Percentiles rank a stretch among this genome's conserved stretches.
These are phyloP conservation scores for Magnaporthiopsis rhizophila DNA, from an alignment of 2,329 filamentous ascomycete genomes.

Conservation along the genomic window DNA sequence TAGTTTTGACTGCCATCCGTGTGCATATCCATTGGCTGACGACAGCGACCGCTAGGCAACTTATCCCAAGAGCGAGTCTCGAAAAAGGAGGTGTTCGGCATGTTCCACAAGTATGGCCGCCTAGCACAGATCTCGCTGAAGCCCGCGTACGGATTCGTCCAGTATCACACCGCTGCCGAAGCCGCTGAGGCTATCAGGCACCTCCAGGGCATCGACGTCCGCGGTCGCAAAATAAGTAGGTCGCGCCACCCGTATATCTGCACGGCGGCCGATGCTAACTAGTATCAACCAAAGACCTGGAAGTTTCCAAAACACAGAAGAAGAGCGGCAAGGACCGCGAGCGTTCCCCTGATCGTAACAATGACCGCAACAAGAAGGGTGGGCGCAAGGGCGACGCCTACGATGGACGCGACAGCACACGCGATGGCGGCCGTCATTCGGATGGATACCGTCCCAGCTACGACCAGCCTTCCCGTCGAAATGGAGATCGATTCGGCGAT, in stretches of 20 bases:
- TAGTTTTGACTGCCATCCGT: slow-evolving; percentile 10
- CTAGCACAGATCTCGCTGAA: slow-evolving; percentile 95
- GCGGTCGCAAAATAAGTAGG: slow-evolving; percentile 92
- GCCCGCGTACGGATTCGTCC: slow-evolving; percentile 93
- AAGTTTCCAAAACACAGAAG: slow-evolving; percentile 82
- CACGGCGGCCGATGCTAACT: slow-evolving; percentile 1
- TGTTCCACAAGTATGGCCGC: slow-evolving; percentile 78
- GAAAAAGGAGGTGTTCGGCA: slow-evolving; percentile 86
- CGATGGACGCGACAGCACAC: not conserved
- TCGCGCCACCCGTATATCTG: slow-evolving; percentile 12
- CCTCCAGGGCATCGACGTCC: slow-evolving; percentile 73
- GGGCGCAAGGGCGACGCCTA: slow-evolving; percentile 39
- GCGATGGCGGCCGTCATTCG: not conserved
- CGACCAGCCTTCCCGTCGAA: slow-evolving; percentile 1
- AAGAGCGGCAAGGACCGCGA: slow-evolving; percentile 45
- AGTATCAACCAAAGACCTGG: slow-evolving; percentile 55
- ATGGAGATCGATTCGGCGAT: not conserved
- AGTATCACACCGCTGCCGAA: slow-evolving; percentile 72
- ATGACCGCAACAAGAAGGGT: slow-evolving; percentile 24
- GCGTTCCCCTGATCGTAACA: slow-evolving; percentile 52
- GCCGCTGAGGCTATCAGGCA: slow-evolving; percentile 67
- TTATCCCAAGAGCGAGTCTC: slow-evolving; percentile 87
- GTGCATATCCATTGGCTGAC: slow-evolving; percentile 15
- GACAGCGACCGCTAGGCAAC: slow-evolving; percentile 60
- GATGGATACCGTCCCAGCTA: slow-evolving; percentile 7